A percentile compares a stretch with the other conserved stretches of the same genome.
These are phyloP conservation scores for Pseudocercospora pini-densiflorae DNA, from an alignment of 2,329 filamentous ascomycete genomes.

Conservation along the genomic window DNA sequence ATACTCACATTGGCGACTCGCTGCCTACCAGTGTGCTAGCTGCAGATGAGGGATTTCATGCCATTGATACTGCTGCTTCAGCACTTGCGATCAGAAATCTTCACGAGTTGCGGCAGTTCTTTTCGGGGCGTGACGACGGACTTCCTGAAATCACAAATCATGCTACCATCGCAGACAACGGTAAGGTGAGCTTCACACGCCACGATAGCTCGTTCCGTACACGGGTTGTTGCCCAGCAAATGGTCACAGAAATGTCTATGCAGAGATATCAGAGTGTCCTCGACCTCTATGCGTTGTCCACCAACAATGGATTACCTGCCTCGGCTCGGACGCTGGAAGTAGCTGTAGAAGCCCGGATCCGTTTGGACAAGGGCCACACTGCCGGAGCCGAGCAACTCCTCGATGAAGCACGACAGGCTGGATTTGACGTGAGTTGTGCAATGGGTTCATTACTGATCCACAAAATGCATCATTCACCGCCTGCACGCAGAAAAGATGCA, in stretches of 20 bases:
- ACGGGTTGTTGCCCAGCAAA: slow-evolving; percentile 24
- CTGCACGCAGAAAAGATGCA: slow-evolving; percentile 19
- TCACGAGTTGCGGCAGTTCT: not conserved
- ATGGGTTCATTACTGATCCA: slow-evolving; percentile 36
- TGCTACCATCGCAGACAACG: not conserved
- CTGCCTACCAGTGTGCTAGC: not conserved
- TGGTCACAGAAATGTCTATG: slow-evolving; percentile 34
- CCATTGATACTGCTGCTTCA: not conserved
- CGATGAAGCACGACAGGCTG: slow-evolving; percentile 33
- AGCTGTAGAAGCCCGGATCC: slow-evolving; percentile 37
- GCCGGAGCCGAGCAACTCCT: slow-evolving; percentile 31
- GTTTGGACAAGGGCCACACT: slow-evolving; percentile 27
- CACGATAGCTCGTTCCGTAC: not conserved
- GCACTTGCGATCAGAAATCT: not conserved
- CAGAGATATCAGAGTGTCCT: slow-evolving; percentile 30
- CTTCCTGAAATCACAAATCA: not conserved
- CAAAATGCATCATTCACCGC: slow-evolving; percentile 26
- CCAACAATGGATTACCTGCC: slow-evolving; percentile 29
- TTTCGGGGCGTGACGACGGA: slow-evolving; percentile 24
- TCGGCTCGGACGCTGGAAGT: slow-evolving; percentile 36
- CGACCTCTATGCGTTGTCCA: slow-evolving; percentile 31
- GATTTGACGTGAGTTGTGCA: slow-evolving; percentile 37
- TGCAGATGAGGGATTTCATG: not conserved
- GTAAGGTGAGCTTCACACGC: not conserved
- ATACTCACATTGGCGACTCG: not conserved